Conservation (phyloP, 2,329 filamentous ascomycete genomes). For the Clarireedia homoeocarpa region DNA sequence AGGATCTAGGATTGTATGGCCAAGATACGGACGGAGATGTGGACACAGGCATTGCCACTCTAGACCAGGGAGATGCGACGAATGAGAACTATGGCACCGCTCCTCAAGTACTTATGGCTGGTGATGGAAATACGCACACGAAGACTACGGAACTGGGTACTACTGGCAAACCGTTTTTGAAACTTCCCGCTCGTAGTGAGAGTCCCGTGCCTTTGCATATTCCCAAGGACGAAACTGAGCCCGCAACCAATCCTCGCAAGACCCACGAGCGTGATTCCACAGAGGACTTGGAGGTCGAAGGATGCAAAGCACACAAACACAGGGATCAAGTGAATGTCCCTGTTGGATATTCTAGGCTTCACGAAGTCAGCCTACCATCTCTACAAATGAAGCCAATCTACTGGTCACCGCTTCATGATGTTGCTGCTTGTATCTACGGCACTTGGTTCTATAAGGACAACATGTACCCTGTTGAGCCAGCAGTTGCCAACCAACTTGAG, state of each 20-base stretch:
- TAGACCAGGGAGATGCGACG: constrained; percentile 9
- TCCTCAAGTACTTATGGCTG: background rate
- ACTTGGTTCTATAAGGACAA: constrained; percentile 98
- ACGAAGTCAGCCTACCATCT: constrained; percentile 76
- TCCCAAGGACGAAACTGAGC: background rate
- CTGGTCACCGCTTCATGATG: constrained; percentile 89
- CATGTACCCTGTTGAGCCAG: constrained; percentile 80
- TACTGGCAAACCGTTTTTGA: constrained; percentile 40
- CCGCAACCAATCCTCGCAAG: background rate
- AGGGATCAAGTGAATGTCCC: constrained; percentile 50
- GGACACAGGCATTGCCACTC: background rate
- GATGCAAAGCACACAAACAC: constrained; percentile 25
- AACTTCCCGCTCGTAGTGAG: constrained; percentile 29
- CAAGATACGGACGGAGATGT: background rate
- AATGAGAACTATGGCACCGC: constrained; percentile 2
- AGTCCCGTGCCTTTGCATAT: background rate
- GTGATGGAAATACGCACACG: background rate
- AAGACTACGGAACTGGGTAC: constrained; percentile 30
- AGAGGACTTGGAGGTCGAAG: constrained; percentile 15
- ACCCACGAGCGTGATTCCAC: constrained; percentile 14
- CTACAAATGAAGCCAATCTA: constrained; percentile 94
- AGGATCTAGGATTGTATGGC: background rate
- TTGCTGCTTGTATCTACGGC: constrained; percentile 71
- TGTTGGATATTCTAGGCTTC: constrained; percentile 83
- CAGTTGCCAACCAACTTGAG: constrained; percentile 86